Evolutionary conservation across 2,329 filamentous ascomycete species (phyloP).

Genomic region (Annulohypoxylon truncatum): DNA sequence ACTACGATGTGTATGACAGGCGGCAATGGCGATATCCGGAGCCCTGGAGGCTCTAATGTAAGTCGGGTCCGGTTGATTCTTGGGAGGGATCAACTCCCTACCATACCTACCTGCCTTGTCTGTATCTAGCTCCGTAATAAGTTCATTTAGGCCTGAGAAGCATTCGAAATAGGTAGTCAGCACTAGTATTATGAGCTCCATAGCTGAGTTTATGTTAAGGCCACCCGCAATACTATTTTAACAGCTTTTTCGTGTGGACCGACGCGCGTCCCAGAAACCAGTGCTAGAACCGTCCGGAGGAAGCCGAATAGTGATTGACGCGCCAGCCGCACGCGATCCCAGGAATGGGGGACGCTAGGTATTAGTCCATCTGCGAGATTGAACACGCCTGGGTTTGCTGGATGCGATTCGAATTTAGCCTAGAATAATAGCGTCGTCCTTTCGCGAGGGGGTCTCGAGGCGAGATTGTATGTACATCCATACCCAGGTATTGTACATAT

Average conservation of each 20-base stretch:
- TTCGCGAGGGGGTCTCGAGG: neutral
- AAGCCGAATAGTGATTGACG: constrained; percentile 43
- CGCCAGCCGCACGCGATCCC: constrained; percentile 39
- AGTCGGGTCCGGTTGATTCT: neutral
- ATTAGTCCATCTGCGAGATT: constrained; percentile 27
- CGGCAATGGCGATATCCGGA: neutral
- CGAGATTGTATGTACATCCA: neutral
- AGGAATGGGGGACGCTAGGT: constrained; percentile 39
- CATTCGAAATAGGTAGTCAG: neutral
- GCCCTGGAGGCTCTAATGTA: constrained; percentile 1
- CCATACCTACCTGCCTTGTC: constrained; percentile 1
- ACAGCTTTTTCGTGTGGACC: constrained; percentile 14
- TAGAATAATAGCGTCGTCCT: constrained; percentile 31
- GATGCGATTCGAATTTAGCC: constrained; percentile 32
- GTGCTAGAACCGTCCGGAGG: constrained; percentile 41
- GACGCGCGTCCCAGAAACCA: constrained; percentile 27
- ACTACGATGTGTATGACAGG: constrained; percentile 15
- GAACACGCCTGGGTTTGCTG: constrained; percentile 15
- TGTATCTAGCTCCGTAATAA: constrained; percentile 3
- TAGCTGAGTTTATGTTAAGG: constrained; percentile 2
- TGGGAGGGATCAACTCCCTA: neutral
- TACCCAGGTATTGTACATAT: neutral
- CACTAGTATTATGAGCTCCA: constrained; percentile 3
- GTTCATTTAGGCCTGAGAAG: neutral
- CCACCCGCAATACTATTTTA: neutral